Evolutionary conservation across 129 eudicot species (phyloP).

Genomic region (Glebionis coronaria): DNA sequence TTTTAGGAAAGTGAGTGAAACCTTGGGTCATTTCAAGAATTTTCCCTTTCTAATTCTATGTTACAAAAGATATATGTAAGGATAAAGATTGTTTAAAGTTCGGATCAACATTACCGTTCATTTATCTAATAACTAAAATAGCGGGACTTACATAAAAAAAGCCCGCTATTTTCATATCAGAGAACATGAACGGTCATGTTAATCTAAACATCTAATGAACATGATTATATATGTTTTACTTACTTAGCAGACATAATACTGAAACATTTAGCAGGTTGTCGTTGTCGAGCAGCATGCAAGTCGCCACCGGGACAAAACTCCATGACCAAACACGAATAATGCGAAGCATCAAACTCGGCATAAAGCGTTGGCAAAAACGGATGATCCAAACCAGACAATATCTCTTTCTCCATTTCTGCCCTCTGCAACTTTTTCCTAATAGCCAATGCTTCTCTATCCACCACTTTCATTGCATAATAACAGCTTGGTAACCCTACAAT

Average conservation of each 20-base stretch:
- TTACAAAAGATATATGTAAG: neutral
- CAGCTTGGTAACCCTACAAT: constrained; percentile 47
- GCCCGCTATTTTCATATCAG: too few species aligned
- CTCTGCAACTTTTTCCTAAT: constrained; percentile 62
- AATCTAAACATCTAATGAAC: neutral
- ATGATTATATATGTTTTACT: constrained; percentile 14
- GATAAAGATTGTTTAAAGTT: too few species aligned
- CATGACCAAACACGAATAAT: constrained; percentile 77
- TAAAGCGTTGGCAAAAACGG: constrained; percentile 75
- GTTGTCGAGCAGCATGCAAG: constrained; percentile 57
- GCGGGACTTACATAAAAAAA: too few species aligned
- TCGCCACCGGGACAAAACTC: constrained; percentile 91
- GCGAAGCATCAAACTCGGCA: constrained; percentile 71
- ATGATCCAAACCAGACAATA: constrained; percentile 63
- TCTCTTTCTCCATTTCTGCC: constrained; percentile 76
- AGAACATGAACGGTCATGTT: too few species aligned
- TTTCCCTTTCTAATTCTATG: too few species aligned
- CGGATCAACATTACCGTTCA: too few species aligned
- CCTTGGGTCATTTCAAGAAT: too few species aligned
- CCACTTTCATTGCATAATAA: constrained; percentile 77
- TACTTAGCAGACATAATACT: constrained; percentile 65
- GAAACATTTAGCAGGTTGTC: constrained; percentile 54
- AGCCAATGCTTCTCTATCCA: constrained; percentile 73
- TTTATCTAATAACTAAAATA: too few species aligned
- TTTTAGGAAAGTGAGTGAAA: too few species aligned